These are phyloP conservation scores for Lasiosphaeria miniovina DNA, from an alignment of 495 filamentous ascomycete species.

Conservation along the genomic window DNA sequence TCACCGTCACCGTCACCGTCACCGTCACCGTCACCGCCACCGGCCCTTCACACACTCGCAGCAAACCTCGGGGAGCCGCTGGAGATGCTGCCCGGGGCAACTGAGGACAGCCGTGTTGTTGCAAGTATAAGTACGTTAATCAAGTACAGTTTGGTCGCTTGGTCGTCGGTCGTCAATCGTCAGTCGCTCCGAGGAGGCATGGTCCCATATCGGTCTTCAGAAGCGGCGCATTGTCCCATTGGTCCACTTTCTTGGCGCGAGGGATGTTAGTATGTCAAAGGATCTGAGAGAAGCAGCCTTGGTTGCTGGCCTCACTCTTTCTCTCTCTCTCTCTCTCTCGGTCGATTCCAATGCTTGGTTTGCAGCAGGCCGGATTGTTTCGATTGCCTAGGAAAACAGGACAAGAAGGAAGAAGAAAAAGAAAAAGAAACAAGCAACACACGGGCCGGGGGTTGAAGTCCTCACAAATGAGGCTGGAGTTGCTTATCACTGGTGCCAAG, in stretches of 20 bases:
- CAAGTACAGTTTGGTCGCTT: neutral
- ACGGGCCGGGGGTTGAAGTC: neutral
- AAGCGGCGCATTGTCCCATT: neutral
- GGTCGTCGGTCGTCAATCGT: neutral
- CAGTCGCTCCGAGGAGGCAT: neutral
- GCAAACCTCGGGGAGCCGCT: too few species aligned
- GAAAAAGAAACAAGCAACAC: neutral
- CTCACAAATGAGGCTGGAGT: neutral
- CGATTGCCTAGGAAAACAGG: neutral
- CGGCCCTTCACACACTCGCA: too few species aligned
- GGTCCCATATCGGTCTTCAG: neutral
- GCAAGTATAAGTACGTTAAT: neutral
- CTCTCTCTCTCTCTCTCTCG: too few species aligned
- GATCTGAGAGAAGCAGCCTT: neutral
- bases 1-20: too few species aligned
- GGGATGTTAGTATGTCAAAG: neutral
- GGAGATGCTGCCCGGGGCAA: too few species aligned
- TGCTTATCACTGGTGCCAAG: constrained; percentile 3
- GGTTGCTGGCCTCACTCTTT: too few species aligned
- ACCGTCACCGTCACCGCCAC: too few species aligned
- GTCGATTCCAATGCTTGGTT: neutral
- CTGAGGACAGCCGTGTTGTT: too few species aligned
- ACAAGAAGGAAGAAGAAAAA: neutral
- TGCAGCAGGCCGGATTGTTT: neutral
- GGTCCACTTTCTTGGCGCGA: neutral